Conservation (phyloP, 495 filamentous ascomycete genomes). For the Tuber indicum region DNA sequence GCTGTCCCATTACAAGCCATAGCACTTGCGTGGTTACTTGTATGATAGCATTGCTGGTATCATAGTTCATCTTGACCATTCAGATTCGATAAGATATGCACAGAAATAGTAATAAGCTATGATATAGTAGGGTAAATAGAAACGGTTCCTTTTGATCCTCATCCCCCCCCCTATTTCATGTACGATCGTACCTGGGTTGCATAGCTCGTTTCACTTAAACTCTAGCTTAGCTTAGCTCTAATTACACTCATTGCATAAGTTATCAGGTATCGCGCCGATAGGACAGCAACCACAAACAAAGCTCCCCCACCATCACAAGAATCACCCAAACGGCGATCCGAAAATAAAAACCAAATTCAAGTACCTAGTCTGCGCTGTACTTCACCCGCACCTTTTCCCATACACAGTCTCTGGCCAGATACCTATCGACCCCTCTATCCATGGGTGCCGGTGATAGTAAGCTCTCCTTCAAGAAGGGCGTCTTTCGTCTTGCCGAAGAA, state of each 20-base stretch:
- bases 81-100: not conserved
- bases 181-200: not conserved
- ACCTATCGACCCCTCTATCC: conserved; percentile 8
- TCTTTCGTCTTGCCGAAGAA: conserved; percentile 92
- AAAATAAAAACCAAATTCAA: not conserved
- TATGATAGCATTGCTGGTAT: no score
- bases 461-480: conserved; percentile 97
- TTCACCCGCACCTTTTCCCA: not conserved
- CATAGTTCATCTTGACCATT: not conserved
- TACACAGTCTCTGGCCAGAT: not conserved
- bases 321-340: not conserved
- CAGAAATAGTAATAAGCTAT: not conserved
- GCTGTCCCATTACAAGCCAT: not conserved
- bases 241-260: not conserved
- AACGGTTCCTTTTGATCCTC: not conserved
- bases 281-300: not conserved
- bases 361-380: not conserved
- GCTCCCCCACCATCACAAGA: conserved; percentile 8
- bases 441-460: conserved; percentile 99
- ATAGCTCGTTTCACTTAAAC: not conserved
- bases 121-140: not conserved
- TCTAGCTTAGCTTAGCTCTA: not conserved
- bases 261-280: not conserved
- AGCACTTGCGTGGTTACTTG: not conserved
- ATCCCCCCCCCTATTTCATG: not conserved